Evolutionary conservation across 169 alveolate genomes (phyloP).

Genomic region (Theileria sp.): DNA sequence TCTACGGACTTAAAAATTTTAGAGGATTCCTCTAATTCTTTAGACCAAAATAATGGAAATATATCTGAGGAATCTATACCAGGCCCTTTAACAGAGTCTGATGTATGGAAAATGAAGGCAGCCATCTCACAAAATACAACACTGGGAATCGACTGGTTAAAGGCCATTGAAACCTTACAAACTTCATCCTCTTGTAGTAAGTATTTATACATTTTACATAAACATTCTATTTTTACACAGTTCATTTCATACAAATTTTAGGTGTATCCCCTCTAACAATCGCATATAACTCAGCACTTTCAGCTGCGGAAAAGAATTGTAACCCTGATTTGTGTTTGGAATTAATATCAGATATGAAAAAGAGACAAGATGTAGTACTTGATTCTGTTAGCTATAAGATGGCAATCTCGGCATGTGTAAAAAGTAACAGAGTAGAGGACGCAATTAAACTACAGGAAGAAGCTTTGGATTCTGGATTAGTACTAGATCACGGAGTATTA

Average conservation of each 20-base stretch:
- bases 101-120: slow-evolving; percentile 51
- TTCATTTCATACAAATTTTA: not conserved
- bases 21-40: not conserved
- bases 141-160: slow-evolving; percentile 59
- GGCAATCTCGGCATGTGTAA: slow-evolving; percentile 46
- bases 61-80: not conserved
- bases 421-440: slow-evolving; percentile 40
- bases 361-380: slow-evolving; percentile 18
- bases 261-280: slow-evolving; percentile 57
- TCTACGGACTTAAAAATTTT: not conserved
- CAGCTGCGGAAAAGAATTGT: slow-evolving; percentile 61
- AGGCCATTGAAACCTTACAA: slow-evolving; percentile 43
- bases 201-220: slow-evolving; percentile 6
- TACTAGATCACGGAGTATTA: slow-evolving; percentile 54
- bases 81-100: slow-evolving; percentile 36
- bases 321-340: slow-evolving; percentile 36
- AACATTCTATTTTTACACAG: not conserved
- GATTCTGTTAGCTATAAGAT: slow-evolving; percentile 59
- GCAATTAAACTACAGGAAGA: slow-evolving; percentile 55
- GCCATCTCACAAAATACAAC: slow-evolving; percentile 45
- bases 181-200: slow-evolving; percentile 61
- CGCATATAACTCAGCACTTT: slow-evolving; percentile 63
- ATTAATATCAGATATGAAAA: slow-evolving; percentile 50
- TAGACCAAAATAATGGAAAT: not conserved
- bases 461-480: slow-evolving; percentile 19